Conservation (phyloP, 192 early-diverging fungal species). For the Podila minutissima region DNA sequence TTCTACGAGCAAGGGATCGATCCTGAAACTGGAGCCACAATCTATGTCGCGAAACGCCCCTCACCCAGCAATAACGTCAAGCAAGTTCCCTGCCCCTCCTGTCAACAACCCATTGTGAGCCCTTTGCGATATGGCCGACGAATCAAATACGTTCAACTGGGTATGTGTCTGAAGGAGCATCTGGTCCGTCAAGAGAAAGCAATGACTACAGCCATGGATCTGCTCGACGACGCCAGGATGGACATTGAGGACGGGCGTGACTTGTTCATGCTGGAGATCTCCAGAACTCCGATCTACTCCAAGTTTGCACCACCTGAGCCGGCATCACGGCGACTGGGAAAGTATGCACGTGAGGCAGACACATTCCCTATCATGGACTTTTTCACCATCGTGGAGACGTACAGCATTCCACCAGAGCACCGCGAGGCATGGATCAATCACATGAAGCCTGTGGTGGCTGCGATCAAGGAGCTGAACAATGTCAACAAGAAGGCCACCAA, state of each 20-base stretch:
- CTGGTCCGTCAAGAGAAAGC: neutral
- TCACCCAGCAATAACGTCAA: constrained; percentile 13
- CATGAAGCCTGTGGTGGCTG: no score
- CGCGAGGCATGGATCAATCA: no score
- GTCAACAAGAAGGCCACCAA: constrained; percentile 2
- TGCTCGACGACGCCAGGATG: neutral
- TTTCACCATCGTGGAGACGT: neutral
- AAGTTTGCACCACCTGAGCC: neutral
- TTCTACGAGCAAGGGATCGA: constrained; percentile 44
- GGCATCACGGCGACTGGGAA: constrained; percentile 3
- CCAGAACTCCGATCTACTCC: neutral
- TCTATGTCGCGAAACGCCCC: constrained; percentile 16
- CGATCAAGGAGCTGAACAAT: neutral
- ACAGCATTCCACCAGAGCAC: constrained; percentile 4
- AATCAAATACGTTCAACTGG: constrained; percentile 39
- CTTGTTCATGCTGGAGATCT: no score
- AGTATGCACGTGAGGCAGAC: neutral
- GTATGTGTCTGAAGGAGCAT: constrained; percentile 27
- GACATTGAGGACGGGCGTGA: no score
- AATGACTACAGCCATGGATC: neutral
- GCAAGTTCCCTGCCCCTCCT: constrained; percentile 46
- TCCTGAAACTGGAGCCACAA: constrained; percentile 2
- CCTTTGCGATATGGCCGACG: constrained; percentile 48
- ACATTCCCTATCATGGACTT: constrained; percentile 7
- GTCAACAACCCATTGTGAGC: constrained; percentile 52